phyloP scores from a whole-genome alignment of 306 rosid genomes.

The Cucurbita pepo region DNA sequence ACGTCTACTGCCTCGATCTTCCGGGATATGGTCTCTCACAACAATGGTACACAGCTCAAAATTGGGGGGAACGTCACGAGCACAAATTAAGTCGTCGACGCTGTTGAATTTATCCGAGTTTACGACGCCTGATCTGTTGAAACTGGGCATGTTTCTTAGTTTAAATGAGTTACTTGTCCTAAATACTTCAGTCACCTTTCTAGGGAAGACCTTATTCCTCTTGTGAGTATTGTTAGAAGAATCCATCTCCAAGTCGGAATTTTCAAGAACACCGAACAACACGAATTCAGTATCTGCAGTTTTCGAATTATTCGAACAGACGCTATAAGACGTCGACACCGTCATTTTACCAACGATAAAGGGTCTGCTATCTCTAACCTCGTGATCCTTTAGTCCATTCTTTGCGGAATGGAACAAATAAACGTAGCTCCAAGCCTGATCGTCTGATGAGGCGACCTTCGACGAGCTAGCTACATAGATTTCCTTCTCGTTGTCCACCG shows the following conservation, averaged over 20 bases:
- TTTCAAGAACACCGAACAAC: constrained; percentile 38
- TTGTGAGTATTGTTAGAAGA: constrained; percentile 26
- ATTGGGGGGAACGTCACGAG: constrained; percentile 44
- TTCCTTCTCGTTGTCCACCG: constrained; percentile 63
- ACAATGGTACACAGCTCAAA: constrained; percentile 74
- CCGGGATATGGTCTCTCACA: constrained; percentile 48
- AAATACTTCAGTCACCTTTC: constrained; percentile 49
- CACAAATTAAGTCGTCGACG: constrained; percentile 10
- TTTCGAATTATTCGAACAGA: constrained; percentile 37
- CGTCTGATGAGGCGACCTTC: constrained; percentile 27
- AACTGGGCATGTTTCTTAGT: constrained; percentile 35
- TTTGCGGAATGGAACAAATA: constrained; percentile 58
- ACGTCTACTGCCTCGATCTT: constrained; percentile 18
- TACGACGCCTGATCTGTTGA: constrained; percentile 16
- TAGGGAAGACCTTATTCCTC: constrained; percentile 57
- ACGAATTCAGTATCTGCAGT: constrained; percentile 58
- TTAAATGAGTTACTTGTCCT: constrained; percentile 39
- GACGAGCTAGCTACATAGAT: constrained; percentile 45
- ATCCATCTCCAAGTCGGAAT: constrained; percentile 25
- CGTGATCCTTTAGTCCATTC: constrained; percentile 33
- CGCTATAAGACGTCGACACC: constrained; percentile 50
- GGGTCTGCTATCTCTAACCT: constrained; percentile 19
- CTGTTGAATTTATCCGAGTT: constrained; percentile 5
- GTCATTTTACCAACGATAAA: constrained; percentile 70
- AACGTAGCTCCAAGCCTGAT: constrained; percentile 39